A percentile compares a stretch with the other conserved stretches of the same genome.
phyloP scores from a whole-genome alignment of 805 yeast genomes.

The Metschnikowia cerradonensis region DNA sequence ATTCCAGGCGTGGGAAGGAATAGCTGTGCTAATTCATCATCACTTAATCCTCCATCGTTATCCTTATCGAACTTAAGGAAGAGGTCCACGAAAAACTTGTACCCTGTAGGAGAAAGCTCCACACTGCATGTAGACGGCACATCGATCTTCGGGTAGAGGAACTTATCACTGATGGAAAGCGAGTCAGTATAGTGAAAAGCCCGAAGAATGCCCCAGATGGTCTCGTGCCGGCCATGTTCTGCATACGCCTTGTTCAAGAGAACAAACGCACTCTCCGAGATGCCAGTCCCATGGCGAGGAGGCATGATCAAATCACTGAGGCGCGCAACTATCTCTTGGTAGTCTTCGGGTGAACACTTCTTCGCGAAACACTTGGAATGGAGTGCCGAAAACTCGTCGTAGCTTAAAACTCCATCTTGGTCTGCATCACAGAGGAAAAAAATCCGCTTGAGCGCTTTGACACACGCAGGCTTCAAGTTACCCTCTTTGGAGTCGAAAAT shows the following conservation, averaged over 20 bases:
- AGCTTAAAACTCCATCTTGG: conserved; percentile 80
- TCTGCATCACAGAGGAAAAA: conserved; percentile 85
- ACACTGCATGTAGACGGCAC: conserved; percentile 75
- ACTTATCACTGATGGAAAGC: conserved; percentile 72
- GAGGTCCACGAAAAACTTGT: conserved; percentile 84
- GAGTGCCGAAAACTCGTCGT: conserved; percentile 61
- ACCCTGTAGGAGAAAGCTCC: conserved; percentile 89
- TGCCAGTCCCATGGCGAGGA: conserved; percentile 40
- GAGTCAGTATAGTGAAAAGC: conserved; percentile 91
- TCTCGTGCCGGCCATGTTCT: conserved; percentile 91
- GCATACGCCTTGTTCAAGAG: conserved; percentile 77
- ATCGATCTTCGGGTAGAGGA: conserved; percentile 74
- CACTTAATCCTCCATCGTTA: conserved; percentile 92
- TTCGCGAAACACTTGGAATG: conserved; percentile 73
- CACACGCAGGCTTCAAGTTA: conserved; percentile 69
- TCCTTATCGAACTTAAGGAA: conserved; percentile 87
- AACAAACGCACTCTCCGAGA: conserved; percentile 73
- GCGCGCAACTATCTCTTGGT: conserved; percentile 35
- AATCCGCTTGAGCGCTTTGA: conserved; percentile 71
- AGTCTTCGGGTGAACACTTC: conserved; percentile 28
- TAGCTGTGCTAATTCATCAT: conserved; percentile 60
- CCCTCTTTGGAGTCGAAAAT: conserved; percentile 90
- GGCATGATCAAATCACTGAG: conserved; percentile 16
- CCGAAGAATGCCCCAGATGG: conserved; percentile 91
- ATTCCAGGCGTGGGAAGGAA: conserved; percentile 92